A percentile compares a stretch with the other conserved stretches of the same genome.
These are phyloP conservation scores for Pyronema domesticum DNA, from an alignment of 495 filamentous ascomycete genomes.

Conservation along the genomic window DNA sequence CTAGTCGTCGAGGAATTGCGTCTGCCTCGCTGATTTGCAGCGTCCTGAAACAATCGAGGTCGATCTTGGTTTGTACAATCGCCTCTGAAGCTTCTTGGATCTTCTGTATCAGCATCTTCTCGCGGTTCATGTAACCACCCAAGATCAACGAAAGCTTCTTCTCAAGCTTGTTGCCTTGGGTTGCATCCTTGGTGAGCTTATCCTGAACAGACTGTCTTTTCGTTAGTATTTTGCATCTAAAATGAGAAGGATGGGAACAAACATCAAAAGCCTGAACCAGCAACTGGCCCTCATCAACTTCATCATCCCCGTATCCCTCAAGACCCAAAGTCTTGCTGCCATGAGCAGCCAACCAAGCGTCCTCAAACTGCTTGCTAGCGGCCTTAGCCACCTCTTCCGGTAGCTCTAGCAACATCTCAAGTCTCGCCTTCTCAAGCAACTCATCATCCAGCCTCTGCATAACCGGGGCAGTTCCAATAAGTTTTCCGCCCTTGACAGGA, in stretches of 20 bases:
- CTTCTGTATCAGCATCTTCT: conserved; percentile 63
- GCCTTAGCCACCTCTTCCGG: conserved; percentile 37
- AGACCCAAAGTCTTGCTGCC: conserved; percentile 45
- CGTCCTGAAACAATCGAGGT: conserved; percentile 57
- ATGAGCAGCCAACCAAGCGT: conserved; percentile 49
- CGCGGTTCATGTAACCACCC: conserved; percentile 78
- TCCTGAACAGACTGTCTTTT: conserved; percentile 46
- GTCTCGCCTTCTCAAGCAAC: conserved; percentile 51
- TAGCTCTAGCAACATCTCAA: conserved; percentile 58
- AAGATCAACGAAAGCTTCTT: conserved; percentile 81
- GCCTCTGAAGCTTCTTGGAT: conserved; percentile 62
- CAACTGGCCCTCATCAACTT: conserved; percentile 42
- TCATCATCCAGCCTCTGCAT: conserved; percentile 54
- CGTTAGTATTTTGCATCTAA: conserved; percentile 26
- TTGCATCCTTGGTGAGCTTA: conserved; percentile 49
- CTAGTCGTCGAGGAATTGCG: conserved; percentile 52
- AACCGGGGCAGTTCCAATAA: conserved; percentile 40
- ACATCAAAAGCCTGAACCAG: conserved; percentile 50
- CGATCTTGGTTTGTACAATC: conserved; percentile 50
- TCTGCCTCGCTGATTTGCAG: conserved; percentile 62
- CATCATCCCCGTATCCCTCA: conserved; percentile 54
- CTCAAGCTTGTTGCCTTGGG: conserved; percentile 67
- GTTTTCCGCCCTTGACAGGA: conserved; percentile 45
- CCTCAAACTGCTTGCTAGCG: conserved; percentile 40
- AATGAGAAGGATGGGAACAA: conserved; percentile 20